phyloP scores from a whole-genome alignment of 2,329 filamentous ascomycete species.

The Botrytis byssoidea region DNA sequence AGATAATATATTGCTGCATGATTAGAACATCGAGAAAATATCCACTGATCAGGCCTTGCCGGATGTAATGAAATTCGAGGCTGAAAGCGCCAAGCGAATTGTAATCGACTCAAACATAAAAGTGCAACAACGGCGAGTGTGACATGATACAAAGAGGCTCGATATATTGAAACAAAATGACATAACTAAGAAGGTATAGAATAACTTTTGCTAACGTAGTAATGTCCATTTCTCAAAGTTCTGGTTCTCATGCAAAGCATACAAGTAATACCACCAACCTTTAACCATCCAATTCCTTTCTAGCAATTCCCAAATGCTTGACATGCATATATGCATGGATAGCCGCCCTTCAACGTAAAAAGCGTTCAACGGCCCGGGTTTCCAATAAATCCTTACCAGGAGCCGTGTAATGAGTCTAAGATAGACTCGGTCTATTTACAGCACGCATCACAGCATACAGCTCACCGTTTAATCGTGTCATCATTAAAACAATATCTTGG shows the following conservation, averaged over 20 bases:
- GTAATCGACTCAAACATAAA: not conserved
- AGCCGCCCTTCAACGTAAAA: not conserved
- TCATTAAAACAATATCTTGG: slow-evolving; percentile 1
- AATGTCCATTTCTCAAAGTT: not conserved
- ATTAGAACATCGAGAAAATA: not conserved
- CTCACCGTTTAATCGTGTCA: slow-evolving; percentile 4
- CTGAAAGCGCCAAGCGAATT: not conserved
- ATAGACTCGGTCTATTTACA: slow-evolving; percentile 13
- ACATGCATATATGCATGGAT: not conserved
- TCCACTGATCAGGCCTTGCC: not conserved
- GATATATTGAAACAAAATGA: not conserved
- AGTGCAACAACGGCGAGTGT: not conserved
- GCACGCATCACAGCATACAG: slow-evolving; percentile 14
- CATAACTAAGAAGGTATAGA: not conserved
- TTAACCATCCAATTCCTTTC: slow-evolving; percentile 8
- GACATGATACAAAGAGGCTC: not conserved
- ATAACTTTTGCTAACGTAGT: slow-evolving; percentile 2
- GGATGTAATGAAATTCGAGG: not conserved
- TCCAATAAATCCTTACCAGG: not conserved
- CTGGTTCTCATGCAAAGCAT: not conserved
- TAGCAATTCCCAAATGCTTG: slow-evolving; percentile 11
- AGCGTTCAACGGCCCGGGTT: not conserved
- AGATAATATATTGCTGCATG: not conserved
- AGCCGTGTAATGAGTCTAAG: slow-evolving; percentile 11
- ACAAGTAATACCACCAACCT: not conserved